Percentiles rank a stretch among this genome's conserved stretches.
phyloP scores from a whole-genome alignment of 73 alveolate genomes.

The Tetrahymena elliotti region DNA sequence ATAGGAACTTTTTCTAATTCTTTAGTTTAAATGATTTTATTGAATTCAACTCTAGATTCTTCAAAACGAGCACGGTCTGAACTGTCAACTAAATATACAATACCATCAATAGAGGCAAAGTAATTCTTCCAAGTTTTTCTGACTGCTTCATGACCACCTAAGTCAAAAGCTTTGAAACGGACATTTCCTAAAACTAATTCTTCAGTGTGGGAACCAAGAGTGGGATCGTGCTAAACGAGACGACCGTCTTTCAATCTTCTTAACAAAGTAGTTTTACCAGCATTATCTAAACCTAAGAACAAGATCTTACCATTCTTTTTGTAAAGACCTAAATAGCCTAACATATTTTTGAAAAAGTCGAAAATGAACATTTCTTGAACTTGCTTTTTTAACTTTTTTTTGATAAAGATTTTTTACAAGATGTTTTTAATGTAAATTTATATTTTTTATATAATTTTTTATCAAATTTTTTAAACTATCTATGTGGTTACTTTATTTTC shows the following conservation, averaged over 20 bases:
- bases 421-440: neutral
- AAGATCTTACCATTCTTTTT: slow-evolving; percentile 95
- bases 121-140: slow-evolving; percentile 98
- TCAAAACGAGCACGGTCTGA: slow-evolving; percentile 92
- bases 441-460: neutral
- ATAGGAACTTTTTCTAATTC: slow-evolving; percentile 75
- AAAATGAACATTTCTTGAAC: slow-evolving; percentile 59
- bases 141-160: slow-evolving; percentile 94
- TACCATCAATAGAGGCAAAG: slow-evolving; percentile 94
- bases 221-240: slow-evolving; percentile 95
- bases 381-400: neutral
- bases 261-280: slow-evolving; percentile 97
- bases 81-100: slow-evolving; percentile 96
- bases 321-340: slow-evolving; percentile 87
- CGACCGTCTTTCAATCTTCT: slow-evolving; percentile 95
- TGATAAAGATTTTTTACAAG: neutral
- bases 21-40: slow-evolving; percentile 65
- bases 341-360: slow-evolving; percentile 70
- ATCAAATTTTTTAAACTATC: neutral
- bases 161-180: slow-evolving; percentile 96
- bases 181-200: slow-evolving; percentile 96
- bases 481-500: neutral
- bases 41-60: slow-evolving; percentile 82
- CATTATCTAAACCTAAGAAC: slow-evolving; percentile 88
- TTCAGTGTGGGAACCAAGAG: slow-evolving; percentile 96